Conservation (phyloP, 2,329 filamentous ascomycete species). For the Samsoniella hepiali region DNA sequence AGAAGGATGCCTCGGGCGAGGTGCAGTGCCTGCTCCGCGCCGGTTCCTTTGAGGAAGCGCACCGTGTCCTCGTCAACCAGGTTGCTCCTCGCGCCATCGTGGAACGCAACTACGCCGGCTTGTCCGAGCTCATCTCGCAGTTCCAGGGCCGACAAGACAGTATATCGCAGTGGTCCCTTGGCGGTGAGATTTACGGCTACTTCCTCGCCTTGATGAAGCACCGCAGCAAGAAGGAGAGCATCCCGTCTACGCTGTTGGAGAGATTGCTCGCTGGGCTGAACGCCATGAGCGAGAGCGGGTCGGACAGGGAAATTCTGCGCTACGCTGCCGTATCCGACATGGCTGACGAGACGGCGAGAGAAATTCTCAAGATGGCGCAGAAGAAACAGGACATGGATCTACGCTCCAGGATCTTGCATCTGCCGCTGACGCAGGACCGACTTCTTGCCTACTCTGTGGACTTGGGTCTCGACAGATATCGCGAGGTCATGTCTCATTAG, state of each 20-base stretch:
- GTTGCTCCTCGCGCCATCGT: constrained; percentile 83
- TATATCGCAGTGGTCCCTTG: constrained; percentile 72
- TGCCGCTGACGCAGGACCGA: constrained; percentile 70
- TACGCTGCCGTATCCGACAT: constrained; percentile 78
- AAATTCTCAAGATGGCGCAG: constrained; percentile 54
- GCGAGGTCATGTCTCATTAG: constrained; percentile 54
- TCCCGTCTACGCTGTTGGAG: constrained; percentile 48
- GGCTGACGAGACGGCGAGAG: constrained; percentile 67
- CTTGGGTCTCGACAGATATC: constrained; percentile 66
- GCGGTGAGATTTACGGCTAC: constrained; percentile 73
- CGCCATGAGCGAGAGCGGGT: constrained; percentile 47
- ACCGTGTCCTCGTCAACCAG: constrained; percentile 73
- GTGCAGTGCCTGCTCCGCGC: constrained; percentile 79
- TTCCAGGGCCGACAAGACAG: constrained; percentile 62
- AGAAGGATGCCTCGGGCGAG: constrained; percentile 66
- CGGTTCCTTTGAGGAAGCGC: constrained; percentile 73
- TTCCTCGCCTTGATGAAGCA: constrained; percentile 53
- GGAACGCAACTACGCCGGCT: constrained; percentile 69
- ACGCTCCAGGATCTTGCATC: constrained; percentile 46
- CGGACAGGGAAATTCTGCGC: constrained; percentile 49
- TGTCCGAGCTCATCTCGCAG: constrained; percentile 66
- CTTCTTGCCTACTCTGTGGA: constrained; percentile 68
- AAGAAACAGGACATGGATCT: constrained; percentile 48
- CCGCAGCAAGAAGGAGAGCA: constrained; percentile 39
- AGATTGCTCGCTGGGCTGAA: constrained; percentile 55